A percentile compares a stretch with the other conserved stretches of the same genome.
phyloP scores from a whole-genome alignment of 768 basidiomycete genomes.

The Tephrocybe sp. region DNA sequence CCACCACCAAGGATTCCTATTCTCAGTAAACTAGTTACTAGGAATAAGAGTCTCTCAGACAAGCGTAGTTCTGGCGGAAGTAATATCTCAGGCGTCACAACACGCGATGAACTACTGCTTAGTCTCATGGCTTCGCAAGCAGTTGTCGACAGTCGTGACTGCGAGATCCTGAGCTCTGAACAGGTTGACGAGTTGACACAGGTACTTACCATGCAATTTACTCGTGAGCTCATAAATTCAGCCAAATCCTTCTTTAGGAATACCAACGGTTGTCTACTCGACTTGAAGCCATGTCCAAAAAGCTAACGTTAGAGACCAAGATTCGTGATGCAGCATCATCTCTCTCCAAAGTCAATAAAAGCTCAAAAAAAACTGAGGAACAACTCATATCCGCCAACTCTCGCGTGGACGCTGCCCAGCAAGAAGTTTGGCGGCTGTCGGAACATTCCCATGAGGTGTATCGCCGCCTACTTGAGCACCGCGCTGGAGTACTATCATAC shows the following conservation, averaged over 20 bases:
- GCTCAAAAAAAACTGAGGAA: constrained; percentile 63
- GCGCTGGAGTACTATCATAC: constrained; percentile 75
- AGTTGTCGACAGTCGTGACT: constrained; percentile 84
- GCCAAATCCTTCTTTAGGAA: constrained; percentile 48
- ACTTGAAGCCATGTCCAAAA: constrained; percentile 63
- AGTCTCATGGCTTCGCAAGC: constrained; percentile 92
- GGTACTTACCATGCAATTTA: constrained; percentile 23
- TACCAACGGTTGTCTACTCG: constrained; percentile 67
- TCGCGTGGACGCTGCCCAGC: constrained; percentile 69
- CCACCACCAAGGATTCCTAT: constrained; percentile 8
- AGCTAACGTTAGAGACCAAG: constrained; percentile 77
- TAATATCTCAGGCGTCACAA: constrained; percentile 41
- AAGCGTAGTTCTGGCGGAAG: constrained; percentile 28
- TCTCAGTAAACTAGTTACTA: constrained; percentile 11
- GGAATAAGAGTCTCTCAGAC: constrained; percentile 20
- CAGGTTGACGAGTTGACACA: constrained; percentile 52
- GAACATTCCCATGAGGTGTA: constrained; percentile 63
- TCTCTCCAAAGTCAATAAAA: constrained; percentile 64
- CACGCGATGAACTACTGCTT: constrained; percentile 82
- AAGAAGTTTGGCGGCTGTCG: constrained; percentile 66
- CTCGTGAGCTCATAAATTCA: constrained; percentile 9
- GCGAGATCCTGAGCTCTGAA: constrained; percentile 63
- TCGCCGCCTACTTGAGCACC: constrained; percentile 72
- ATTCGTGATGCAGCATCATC: constrained; percentile 85
- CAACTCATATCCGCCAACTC: constrained; percentile 72